phyloP scores from a whole-genome alignment of 176 grass and related monocot species.

The Hordeum vulgare region MorexV3_pseudomolecules_assembly NC_058522.1:89316205-89316704 shows the following conservation, averaged over 20 bases:
- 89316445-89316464: slow-evolving; percentile 34
- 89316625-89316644: neutral
- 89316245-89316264: slow-evolving; percentile 23
- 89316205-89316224: neutral
- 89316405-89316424: slow-evolving; percentile 43
- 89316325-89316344: slow-evolving; percentile 23
- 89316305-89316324: slow-evolving; percentile 43
- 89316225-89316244: neutral
- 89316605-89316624: slow-evolving; percentile 21
- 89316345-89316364: neutral
- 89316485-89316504: slow-evolving; percentile 10
- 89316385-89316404: neutral
- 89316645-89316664: slow-evolving; percentile 8
- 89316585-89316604: slow-evolving; percentile 2
- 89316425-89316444: slow-evolving; percentile 49
- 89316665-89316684: slow-evolving; percentile 7
- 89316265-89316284: slow-evolving; percentile 18
- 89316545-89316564: neutral
- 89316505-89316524: slow-evolving; percentile 14
- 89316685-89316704: slow-evolving; percentile 32
- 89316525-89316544: neutral
- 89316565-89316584: neutral
- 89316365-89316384: neutral
- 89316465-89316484: slow-evolving; percentile 15
- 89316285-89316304: slow-evolving; percentile 22